Evolutionary conservation across 306 rosid genomes (phyloP), one percentile per base, ranked within the genome.

Genomic region (Elaeagnus macrophylla): DNA sequence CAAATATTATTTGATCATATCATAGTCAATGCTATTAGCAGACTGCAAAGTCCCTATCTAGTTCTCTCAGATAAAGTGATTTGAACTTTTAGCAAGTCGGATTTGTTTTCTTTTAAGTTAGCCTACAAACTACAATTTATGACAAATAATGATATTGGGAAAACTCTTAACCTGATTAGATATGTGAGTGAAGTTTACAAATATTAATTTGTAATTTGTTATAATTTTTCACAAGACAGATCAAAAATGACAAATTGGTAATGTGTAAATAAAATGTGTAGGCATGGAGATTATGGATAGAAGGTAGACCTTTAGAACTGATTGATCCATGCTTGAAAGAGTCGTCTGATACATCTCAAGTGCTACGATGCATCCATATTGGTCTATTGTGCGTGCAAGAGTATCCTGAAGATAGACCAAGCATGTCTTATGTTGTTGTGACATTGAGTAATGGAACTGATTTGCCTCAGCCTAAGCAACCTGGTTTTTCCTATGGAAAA

Each of bases 251-350:
- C 3, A 25, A 25, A 25, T 25, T 25, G 32, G 32, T 25, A 25
- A 0, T 25, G 32, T 25, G 4, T 25, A 2, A 25, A 25, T 25
- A 25, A 25, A 25, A 25, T 25, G 32, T 46, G 42, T 66, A 78
- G 88, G 88, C 85, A 10, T 81, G 88, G 85, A 66, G 20, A 37
- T 36, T 78, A 10, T 78, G 79, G 88, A 78, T 69, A 53, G 73
- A 57, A 39, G 81, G 69, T 0, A 66, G 45, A 13, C 65, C 75
- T 5, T 14, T 62, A 64, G 82, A 78, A 13, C 13, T 83, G 47
- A 15, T 83, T 11, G 72, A 83, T 32, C 44, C 68, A 56, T 53
- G 38, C 43, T 8, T 84, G 0, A 53, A 14, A n/a, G 60, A 57
- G 1, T 51, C 84, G 0, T 53, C 50, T 64, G 38, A 36, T 8